Evolutionary conservation across 2,329 filamentous ascomycete species (phyloP).

Genomic region (Penicillium sp.): DNA sequence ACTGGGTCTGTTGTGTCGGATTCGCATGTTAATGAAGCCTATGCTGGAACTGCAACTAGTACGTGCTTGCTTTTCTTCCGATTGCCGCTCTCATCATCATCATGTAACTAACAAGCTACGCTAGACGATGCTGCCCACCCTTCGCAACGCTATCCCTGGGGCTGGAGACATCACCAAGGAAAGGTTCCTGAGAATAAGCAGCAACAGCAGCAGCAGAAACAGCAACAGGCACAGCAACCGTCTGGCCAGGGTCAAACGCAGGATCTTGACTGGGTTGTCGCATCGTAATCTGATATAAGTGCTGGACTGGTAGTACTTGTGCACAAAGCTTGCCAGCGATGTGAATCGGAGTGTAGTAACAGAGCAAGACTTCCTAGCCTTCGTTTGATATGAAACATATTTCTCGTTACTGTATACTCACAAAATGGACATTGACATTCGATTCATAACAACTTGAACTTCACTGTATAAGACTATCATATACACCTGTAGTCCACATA

Average conservation of each 20-base stretch:
- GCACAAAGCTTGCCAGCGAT: too few relatives aligned
- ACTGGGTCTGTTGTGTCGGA: slow-evolving; percentile 4
- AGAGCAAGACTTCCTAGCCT: too few relatives aligned
- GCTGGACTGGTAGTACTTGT: too few relatives aligned
- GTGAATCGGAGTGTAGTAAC: too few relatives aligned
- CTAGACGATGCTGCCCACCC: slow-evolving; percentile 3
- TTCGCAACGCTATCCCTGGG: slow-evolving; percentile 10
- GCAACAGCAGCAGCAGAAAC: slow-evolving; percentile 4
- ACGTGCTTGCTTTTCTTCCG: not conserved
- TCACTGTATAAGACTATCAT: too few relatives aligned
- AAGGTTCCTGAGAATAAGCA: slow-evolving; percentile 5
- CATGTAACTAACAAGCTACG: not conserved
- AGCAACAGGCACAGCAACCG: not conserved
- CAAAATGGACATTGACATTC: too few relatives aligned
- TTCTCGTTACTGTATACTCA: too few relatives aligned
- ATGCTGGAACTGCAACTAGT: slow-evolving; percentile 8
- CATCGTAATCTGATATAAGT: not conserved
- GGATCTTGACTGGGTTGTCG: slow-evolving; percentile 15
- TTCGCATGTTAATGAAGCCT: slow-evolving; percentile 6
- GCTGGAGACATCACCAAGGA: slow-evolving; percentile 9
- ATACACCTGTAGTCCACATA: too few relatives aligned
- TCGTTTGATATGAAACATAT: too few relatives aligned
- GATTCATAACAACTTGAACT: too few relatives aligned
- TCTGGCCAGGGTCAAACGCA: slow-evolving; percentile 2
- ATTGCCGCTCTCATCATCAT: too few relatives aligned